phyloP scores from a whole-genome alignment of 1,139 yeast species.

The Kazachstania sp. region DNA sequence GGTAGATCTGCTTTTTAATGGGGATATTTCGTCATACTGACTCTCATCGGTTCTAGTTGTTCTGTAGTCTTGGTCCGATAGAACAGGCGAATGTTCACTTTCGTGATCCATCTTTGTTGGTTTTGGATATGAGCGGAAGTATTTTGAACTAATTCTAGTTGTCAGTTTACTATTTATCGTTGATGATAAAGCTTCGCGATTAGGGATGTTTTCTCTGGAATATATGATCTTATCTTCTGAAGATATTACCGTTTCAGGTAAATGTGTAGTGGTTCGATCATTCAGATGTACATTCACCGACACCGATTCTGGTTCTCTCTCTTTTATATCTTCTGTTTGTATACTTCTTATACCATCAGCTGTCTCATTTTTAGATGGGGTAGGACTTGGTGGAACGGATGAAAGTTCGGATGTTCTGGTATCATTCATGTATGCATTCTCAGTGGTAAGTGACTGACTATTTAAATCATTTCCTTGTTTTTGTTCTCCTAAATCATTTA shows the following conservation, averaged over 20 bases:
- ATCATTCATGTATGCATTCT: neutral
- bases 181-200: neutral
- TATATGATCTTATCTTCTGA: neutral
- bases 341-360: neutral
- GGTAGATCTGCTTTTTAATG: neutral
- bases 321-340: neutral
- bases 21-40: neutral
- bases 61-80: constrained; percentile 4
- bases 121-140: neutral
- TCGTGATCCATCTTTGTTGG: neutral
- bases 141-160: constrained; percentile 1
- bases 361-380: neutral
- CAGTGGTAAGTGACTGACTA: too few species aligned
- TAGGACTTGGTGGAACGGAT: constrained; percentile 9
- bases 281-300: neutral
- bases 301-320: neutral
- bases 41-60: neutral
- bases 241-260: too few species aligned
- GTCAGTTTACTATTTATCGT: neutral
- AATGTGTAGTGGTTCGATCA: too few species aligned
- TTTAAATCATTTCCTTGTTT: neutral
- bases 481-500: neutral
- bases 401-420: neutral
- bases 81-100: neutral
- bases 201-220: neutral